Percentiles rank a stretch among this genome's conserved stretches.
Evolutionary conservation across 2,329 filamentous ascomycete genomes (phyloP).

Genomic region (Fusarium redolens): DNA sequence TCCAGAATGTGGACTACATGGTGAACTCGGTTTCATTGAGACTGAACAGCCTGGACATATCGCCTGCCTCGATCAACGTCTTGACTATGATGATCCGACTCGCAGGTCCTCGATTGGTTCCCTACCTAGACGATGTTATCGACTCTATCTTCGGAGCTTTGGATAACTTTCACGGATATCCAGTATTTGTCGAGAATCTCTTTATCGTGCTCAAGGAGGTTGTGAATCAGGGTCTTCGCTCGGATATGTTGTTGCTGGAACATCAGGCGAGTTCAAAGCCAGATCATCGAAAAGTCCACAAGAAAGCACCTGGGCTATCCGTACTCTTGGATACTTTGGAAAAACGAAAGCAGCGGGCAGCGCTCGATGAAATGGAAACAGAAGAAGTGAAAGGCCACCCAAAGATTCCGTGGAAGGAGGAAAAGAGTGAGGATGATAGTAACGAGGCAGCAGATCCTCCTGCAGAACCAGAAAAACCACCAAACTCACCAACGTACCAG

Average conservation of each 20-base stretch:
- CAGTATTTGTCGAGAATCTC: constrained; percentile 83
- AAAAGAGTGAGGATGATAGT: constrained; percentile 49
- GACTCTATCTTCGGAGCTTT: constrained; percentile 91
- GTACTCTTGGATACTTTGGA: constrained; percentile 70
- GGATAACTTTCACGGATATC: constrained; percentile 96
- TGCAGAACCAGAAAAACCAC: constrained; percentile 63
- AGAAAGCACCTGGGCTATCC: constrained; percentile 52
- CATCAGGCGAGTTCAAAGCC: constrained; percentile 50
- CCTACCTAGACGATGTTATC: constrained; percentile 91
- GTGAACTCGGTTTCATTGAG: constrained; percentile 91
- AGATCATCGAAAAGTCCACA: constrained; percentile 57
- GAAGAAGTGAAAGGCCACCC: constrained; percentile 48
- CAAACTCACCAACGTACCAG: constrained; percentile 82
- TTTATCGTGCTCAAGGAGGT: constrained; percentile 87
- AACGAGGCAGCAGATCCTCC: constrained; percentile 52
- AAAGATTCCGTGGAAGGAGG: constrained; percentile 52
- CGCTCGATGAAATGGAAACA: constrained; percentile 49
- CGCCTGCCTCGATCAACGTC: constrained; percentile 89
- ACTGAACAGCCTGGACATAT: constrained; percentile 91
- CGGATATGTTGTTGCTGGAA: constrained; percentile 60
- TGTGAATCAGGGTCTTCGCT: constrained; percentile 81
- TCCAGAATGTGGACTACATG: constrained; percentile 95
- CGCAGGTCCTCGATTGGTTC: constrained; percentile 82
- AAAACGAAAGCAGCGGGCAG: constrained; percentile 56
- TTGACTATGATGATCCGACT: constrained; percentile 93